Conservation (phyloP, 805 yeast genomes). For the Cyberlindnera maritima region DNA sequence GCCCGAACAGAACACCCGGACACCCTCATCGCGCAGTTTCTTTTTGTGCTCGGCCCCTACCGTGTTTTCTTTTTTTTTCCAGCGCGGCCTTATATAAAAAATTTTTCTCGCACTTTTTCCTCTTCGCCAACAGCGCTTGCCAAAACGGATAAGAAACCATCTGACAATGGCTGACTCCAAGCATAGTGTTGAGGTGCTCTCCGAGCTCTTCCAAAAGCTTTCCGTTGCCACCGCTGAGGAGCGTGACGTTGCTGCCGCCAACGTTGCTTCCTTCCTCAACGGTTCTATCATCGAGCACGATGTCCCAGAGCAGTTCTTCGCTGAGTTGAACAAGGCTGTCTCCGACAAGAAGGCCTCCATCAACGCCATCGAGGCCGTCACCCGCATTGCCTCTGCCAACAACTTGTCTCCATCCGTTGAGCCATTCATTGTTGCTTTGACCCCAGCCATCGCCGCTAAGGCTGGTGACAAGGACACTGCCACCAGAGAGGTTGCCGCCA, state of each 20-base stretch:
- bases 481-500: conserved; percentile 68
- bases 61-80: not conserved
- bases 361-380: conserved; percentile 81
- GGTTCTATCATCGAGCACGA: conserved; percentile 98
- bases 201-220: conserved; percentile 90
- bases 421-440: conserved; percentile 85
- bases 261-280: conserved; percentile 90
- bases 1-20: conserved; percentile 4
- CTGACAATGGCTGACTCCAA: conserved; percentile 43
- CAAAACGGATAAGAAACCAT: not conserved
- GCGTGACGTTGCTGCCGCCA: conserved; percentile 81
- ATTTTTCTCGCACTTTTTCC: conserved; percentile 17
- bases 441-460: conserved; percentile 66
- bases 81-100: conserved; percentile 16
- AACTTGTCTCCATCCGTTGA: conserved; percentile 89
- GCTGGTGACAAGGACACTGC: conserved; percentile 90
- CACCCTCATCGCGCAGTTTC: conserved; percentile 16
- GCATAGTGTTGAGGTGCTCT: conserved; percentile 68
- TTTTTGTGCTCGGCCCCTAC: conserved; percentile 2
- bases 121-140: not conserved
- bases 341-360: conserved; percentile 77
- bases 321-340: conserved; percentile 70
- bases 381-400: conserved; percentile 78
- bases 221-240: conserved; percentile 84
- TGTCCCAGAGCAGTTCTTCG: conserved; percentile 87